These are phyloP conservation scores for Phytophthora syringae DNA, from an alignment of 352 stramenopile species.

Conservation along the genomic window DNA sequence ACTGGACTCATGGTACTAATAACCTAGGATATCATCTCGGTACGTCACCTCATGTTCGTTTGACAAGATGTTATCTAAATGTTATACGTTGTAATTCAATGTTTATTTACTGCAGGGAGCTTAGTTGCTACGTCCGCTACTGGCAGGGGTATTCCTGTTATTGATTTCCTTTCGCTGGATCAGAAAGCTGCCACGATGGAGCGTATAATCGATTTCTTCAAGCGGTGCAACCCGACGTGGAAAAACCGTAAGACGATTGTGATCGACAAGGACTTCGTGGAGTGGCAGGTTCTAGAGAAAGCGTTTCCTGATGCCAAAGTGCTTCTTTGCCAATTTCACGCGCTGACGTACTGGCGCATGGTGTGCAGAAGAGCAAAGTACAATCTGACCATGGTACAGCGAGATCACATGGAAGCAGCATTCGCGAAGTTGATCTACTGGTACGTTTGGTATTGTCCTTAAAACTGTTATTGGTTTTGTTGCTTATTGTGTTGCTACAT, in stretches of 20 bases:
- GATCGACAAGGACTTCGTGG: conserved; percentile 12
- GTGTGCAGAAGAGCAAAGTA: background rate
- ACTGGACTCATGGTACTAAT: conserved; percentile 16
- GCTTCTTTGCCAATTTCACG: background rate
- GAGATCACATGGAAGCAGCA: background rate
- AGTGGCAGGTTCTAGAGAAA: background rate
- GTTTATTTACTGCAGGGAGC: conserved; percentile 8
- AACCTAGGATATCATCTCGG: conserved; percentile 19
- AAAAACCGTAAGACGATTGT: conserved; percentile 4
- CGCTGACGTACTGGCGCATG: background rate
- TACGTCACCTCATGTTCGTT: conserved; percentile 3
- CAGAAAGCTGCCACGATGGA: conserved; percentile 24
- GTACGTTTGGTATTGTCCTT: background rate
- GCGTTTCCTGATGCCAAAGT: background rate
- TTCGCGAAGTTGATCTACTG: background rate
- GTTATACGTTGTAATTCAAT: background rate
- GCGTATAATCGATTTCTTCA: conserved; percentile 24
- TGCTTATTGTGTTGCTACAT: background rate
- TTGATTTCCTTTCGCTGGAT: too few species aligned
- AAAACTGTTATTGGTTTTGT: background rate
- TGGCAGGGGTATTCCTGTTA: too few species aligned
- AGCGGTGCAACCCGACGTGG: conserved; percentile 16
- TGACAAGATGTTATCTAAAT: background rate
- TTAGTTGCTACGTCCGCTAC: conserved; percentile 4
- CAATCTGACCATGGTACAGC: background rate